Base-by-base conservation (phyloP, 768 basidiomycete species). In the Roridomyces roridus region DNA sequence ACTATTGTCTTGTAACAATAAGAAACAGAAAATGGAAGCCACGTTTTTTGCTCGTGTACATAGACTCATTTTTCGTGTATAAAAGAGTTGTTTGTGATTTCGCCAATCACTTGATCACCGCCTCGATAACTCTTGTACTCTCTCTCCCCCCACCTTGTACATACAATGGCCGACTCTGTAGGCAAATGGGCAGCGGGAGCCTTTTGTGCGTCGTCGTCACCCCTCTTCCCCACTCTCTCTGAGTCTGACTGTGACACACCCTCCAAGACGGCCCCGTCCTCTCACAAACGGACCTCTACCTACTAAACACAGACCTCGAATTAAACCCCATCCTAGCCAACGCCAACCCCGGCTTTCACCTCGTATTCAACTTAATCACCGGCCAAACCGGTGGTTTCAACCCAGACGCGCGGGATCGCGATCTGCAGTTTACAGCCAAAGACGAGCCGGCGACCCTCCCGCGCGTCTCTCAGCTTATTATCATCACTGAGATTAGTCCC, bases 261-360 rank as follows among this genome's bases (percentile, higher is more conserved):
- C n/a, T n/a, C n/a, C 8, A 57, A 92, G 90, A 93, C 71, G 91
- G 90, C 0, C 92, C 92, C 6, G 84, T 93, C 6, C 79, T 94
- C 14, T 82, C 84, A 3, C 89, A 89, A 66, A 92, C 90, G 0
- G 92, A 94, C 66, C 79, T 94, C 14, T 94, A 92, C 70, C 81
- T 94, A 4, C 82, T 94, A 51, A 79, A 82, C 40, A 81, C 84
- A 5, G 83, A 86, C 15, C 78, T 94, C 3, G 83, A 89, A 65
- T 67, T 94, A 28, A 80, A 94, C 64, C 92, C 92, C 5, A 86
- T 92, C 67, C 80, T 94, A 12, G 76, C 78, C 34, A 80, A 81
- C 62, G 72, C 75, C 24, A 67, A 74, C 58, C 58, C 49, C 7
- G 66, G 65, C 12, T 88, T 89, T 71, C 85, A 85, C 58, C 82